These are phyloP conservation scores for Saraca asoca DNA, from an alignment of 331 rosid species.

Conservation along the genomic window DNA sequence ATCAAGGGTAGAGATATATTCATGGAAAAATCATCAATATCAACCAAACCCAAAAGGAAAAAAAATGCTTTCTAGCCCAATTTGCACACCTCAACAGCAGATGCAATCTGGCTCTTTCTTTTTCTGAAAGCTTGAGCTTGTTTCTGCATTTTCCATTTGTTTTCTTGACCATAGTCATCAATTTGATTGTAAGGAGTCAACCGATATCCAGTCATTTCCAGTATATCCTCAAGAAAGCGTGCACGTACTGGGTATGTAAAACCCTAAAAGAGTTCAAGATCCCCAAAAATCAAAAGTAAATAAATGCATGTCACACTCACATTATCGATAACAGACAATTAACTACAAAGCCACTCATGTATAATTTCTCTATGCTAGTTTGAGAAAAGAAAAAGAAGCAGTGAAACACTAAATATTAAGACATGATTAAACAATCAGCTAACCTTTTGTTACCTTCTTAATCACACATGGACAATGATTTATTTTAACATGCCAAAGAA, in stretches of 20 bases:
- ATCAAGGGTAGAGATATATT: background rate
- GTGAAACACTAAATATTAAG: background rate
- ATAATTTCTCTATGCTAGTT: background rate
- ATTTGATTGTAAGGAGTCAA: conserved; percentile 85
- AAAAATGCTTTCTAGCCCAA: conserved; percentile 2
- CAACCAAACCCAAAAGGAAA: background rate
- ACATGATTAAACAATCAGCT: background rate
- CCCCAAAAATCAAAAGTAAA: conserved; percentile 26
- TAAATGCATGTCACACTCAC: background rate
- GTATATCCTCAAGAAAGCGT: conserved; percentile 80
- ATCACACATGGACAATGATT: too few relatives aligned
- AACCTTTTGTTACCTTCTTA: too few relatives aligned
- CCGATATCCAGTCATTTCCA: conserved; percentile 71
- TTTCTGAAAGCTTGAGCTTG: conserved; percentile 74
- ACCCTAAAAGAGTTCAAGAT: conserved; percentile 54
- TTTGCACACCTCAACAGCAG: conserved; percentile 72
- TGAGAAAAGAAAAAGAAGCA: background rate
- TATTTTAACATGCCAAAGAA: too few relatives aligned
- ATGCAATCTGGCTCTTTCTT: conserved; percentile 91
- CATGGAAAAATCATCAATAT: conserved; percentile 7
- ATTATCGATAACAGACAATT: conserved; percentile 11
- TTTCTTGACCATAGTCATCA: conserved; percentile 94
- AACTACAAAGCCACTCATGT: conserved; percentile 19
- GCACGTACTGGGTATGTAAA: conserved; percentile 89
- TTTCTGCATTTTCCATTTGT: conserved; percentile 86